Percentiles rank a stretch among this genome's conserved stretches.
These are phyloP conservation scores for Hypoxylon subgilvum DNA, from an alignment of 495 filamentous ascomycete species.

Conservation along the genomic window DNA sequence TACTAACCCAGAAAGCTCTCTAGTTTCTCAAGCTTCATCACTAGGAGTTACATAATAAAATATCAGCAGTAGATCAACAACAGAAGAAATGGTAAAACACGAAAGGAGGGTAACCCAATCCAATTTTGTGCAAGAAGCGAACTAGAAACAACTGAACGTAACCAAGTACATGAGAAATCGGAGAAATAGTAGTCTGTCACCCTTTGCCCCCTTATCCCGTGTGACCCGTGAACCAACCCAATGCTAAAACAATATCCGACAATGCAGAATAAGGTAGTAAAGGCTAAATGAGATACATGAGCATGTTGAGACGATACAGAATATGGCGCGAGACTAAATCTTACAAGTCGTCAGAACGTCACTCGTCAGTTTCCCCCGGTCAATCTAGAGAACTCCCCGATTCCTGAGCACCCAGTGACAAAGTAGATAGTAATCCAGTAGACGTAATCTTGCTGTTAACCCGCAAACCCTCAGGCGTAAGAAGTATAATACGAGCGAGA, in stretches of 20 bases:
- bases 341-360: slow-evolving; percentile 9
- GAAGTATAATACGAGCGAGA: slow-evolving; percentile 7
- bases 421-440: not conserved
- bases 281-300: slow-evolving; percentile 3
- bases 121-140: slow-evolving; percentile 2
- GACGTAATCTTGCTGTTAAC: no score
- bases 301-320: not conserved
- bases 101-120: slow-evolving; percentile 30
- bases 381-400: not conserved
- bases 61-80: no score
- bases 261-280: not conserved
- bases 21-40: no score
- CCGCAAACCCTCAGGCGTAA: not conserved
- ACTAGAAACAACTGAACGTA: not conserved
- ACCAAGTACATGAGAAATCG: no score
- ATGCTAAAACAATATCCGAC: slow-evolving; percentile 2
- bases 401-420: not conserved
- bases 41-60: no score
- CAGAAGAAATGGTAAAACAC: no score
- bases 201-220: not conserved
- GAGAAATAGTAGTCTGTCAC: no score
- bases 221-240: not conserved
- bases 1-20: no score
- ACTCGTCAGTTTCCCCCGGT: not conserved
- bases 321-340: no score